Percentiles rank a stretch among this genome's conserved stretches.
phyloP scores from a whole-genome alignment of 2,329 filamentous ascomycete species.

The Rhexocercosporidium sp. region DNA sequence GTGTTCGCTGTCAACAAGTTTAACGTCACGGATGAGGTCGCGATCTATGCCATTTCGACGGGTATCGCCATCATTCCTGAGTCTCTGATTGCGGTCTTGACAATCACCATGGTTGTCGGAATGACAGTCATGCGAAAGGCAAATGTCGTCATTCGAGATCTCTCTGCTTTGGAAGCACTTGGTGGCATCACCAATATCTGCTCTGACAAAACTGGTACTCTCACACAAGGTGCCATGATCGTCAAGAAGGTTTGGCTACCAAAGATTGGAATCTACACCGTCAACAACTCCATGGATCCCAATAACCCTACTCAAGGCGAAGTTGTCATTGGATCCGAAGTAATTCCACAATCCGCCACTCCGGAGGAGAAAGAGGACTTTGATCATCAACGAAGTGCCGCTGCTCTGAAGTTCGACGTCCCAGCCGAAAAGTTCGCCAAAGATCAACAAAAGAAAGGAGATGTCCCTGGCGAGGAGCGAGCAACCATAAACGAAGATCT shows the following conservation, averaged over 20 bases:
- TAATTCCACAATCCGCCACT: constrained; percentile 25
- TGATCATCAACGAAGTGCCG: constrained; percentile 63
- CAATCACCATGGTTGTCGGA: constrained; percentile 58
- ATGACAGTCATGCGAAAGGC: constrained; percentile 52
- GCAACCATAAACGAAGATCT: constrained; percentile 49
- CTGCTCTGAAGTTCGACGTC: constrained; percentile 66
- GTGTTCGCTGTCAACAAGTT: constrained; percentile 51
- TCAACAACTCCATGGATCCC: constrained; percentile 58
- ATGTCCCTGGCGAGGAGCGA: constrained; percentile 30
- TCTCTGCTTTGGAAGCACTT: constrained; percentile 66
- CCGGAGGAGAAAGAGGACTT: constrained; percentile 57
- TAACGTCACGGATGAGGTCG: constrained; percentile 49
- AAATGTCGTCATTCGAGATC: constrained; percentile 53
- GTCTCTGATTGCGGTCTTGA: constrained; percentile 57
- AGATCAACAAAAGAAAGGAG: constrained; percentile 38
- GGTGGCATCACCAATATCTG: constrained; percentile 77
- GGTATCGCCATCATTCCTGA: constrained; percentile 66
- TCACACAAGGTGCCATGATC: constrained; percentile 65
- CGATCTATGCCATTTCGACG: constrained; percentile 41
- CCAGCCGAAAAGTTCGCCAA: constrained; percentile 52
- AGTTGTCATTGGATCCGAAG: constrained; percentile 44
- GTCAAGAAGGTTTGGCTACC: constrained; percentile 62
- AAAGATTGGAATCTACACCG: constrained; percentile 54
- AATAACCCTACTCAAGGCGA: constrained; percentile 59
- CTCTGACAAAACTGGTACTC: constrained; percentile 78